Evolutionary conservation across 805 yeast genomes (phyloP).

Genomic region (Myxozyma nipponensis): DNA sequence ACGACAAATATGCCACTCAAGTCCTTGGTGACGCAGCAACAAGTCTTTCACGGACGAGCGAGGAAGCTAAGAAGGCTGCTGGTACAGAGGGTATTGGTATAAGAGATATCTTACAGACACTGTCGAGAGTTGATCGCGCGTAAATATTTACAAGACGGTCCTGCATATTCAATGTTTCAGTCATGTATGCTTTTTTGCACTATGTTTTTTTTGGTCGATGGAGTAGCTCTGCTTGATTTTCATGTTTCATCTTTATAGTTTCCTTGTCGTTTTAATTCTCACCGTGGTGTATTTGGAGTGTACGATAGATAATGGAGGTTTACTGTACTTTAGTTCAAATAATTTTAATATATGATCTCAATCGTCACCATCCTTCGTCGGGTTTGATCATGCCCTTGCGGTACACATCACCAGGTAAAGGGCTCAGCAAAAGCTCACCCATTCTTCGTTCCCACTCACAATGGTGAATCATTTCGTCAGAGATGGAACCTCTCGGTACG

Average conservation of each 20-base stretch:
- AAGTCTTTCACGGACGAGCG: not conserved
- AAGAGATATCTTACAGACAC: constrained; percentile 20
- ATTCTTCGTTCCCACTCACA: constrained; percentile 25
- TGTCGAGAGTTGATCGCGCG: constrained; percentile 22
- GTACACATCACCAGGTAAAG: too few relatives aligned
- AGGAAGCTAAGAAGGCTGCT: constrained; percentile 10
- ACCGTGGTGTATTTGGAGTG: too few relatives aligned
- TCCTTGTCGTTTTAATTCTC: too few relatives aligned
- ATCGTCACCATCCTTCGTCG: too few relatives aligned
- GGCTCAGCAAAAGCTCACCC: too few relatives aligned
- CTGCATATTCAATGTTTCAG: not conserved
- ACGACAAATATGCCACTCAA: constrained; percentile 26
- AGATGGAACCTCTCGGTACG: constrained; percentile 45
- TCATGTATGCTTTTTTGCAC: not conserved
- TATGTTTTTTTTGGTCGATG: not conserved
- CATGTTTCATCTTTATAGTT: not conserved
- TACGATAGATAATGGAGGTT: too few relatives aligned
- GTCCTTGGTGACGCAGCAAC: constrained; percentile 8
- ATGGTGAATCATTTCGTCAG: constrained; percentile 10
- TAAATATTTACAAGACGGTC: too few relatives aligned
- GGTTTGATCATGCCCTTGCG: too few relatives aligned
- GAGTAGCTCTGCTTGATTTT: not conserved
- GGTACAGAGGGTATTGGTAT: constrained; percentile 23
- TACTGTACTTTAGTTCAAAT: too few relatives aligned
- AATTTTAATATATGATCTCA: too few relatives aligned